Evolutionary conservation across 352 stramenopile genomes (phyloP), one percentile per base, ranked within the genome.

Genomic region (Hyaloperonospora brassicae): DNA sequence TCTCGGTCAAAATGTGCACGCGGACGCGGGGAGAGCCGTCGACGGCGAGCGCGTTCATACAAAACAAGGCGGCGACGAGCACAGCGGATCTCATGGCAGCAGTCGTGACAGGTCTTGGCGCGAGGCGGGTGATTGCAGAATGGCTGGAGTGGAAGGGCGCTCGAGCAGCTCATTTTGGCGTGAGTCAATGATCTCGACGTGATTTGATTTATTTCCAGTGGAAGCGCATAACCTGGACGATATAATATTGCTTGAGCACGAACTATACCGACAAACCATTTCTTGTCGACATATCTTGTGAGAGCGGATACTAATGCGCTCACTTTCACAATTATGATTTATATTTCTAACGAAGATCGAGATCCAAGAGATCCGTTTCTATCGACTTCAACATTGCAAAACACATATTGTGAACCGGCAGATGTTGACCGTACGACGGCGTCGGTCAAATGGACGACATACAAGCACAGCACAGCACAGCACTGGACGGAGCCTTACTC

Each of bases 1-100:
- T 51, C 44, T 68, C 45, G 31, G 12, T 62, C 47, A 54, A 25
- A 21, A 71, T 64, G 35, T 68, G 55, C 44, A 72, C 59, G 22
- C 63, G 63, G 23, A 71, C 50, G 38, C 47, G 59, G 22, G 50
- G 21, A 23, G 35, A 58, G 5, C 49, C 53, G 34, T 66, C 49
- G 17, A 24, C 36, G 24, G 50, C 38, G 30, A 54, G 34, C 7
- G 31, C 42, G 21, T 50, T 48, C 25, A 57, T 21, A 7, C 46
- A 36, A 23, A 68, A 14, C 41, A 65, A 23, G 13, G 50, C 50
- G 17, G 36, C 47, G 23, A 70, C 41, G 40, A 65, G 41, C 24
- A 47, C 34, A 17, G 51, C 46, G 39, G 65, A 34, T 34, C 65
- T 52, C 61, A 69, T 69, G 34, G 9, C 1, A 30, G n/a, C 2